Base-by-base conservation (phyloP, 164 flowering plant genomes). In the Macadamia integrifolia region DNA sequence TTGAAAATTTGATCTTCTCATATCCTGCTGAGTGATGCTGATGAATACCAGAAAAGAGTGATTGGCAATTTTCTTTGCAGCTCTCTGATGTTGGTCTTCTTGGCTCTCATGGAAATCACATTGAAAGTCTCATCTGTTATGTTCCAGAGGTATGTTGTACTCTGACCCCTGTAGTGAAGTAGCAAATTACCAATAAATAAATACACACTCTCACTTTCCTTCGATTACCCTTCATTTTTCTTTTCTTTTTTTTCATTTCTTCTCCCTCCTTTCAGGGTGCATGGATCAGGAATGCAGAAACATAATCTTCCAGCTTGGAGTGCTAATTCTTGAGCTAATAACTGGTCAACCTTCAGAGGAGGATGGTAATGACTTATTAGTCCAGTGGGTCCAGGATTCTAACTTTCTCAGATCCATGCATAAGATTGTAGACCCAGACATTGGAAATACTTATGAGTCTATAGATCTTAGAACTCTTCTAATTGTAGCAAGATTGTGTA, bases 361-460 rank as follows among this genome's bases (percentile, higher is more conserved):
- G 44, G 89, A 82, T 58, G 87, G 85, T 35, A 62, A 74, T 62
- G 87, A 86, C 61, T 66, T 92, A 23, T 23, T 23, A 66, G 75
- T 87, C 56, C 69, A 86, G 59, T 89, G 95, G 97, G 83, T 87
- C 50, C 88, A 82, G 75, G 91, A 74, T 68, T 64, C 84, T 60
- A 70, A 68, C 50, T 72, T 83, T 23, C 28, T 70, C 29, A 74
- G 65, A 29, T 82, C 92, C 31, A 81, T 88, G 55, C 76, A 84
- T 60, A 82, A 77, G 67, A 87, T 92, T 90, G 80, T 92, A 9
- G 98, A 92, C 72, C 92, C 98, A 31, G 96, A 92, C 74, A 84
- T 90, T 44, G 98, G 89, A 28, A 78, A 83, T 66, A 78, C 65
- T 60, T 92, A 82, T 68, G 81, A 86, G 66, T 75, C 79, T 1